Conservation (phyloP, 371 early-diverging fungal species). For the Nematocida sp. region DNA sequence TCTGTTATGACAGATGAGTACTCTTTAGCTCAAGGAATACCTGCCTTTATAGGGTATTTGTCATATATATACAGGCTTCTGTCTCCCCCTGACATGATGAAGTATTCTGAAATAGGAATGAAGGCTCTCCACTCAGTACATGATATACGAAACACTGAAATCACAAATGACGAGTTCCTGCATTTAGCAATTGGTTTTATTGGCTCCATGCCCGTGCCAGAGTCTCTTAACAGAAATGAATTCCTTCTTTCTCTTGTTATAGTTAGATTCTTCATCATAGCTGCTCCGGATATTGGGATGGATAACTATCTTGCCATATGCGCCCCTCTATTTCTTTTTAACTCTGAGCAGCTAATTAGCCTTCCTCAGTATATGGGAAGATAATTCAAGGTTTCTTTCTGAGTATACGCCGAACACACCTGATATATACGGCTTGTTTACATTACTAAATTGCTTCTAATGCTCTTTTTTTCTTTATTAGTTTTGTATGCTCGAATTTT, state of each 20-base stretch:
- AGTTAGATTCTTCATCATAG: slow-evolving; percentile 31
- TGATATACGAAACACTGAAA: slow-evolving; percentile 12
- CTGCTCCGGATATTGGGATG: slow-evolving; percentile 15
- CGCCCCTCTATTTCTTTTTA: slow-evolving; percentile 21
- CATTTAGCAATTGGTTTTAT: slow-evolving; percentile 38
- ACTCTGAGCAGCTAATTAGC: slow-evolving; percentile 21
- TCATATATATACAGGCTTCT: slow-evolving; percentile 44
- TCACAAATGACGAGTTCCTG: slow-evolving; percentile 34
- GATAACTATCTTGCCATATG: slow-evolving; percentile 9
- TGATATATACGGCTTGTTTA: too few species aligned
- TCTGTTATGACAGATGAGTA: slow-evolving; percentile 1
- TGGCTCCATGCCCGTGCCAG: slow-evolving; percentile 8
- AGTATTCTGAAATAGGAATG: slow-evolving; percentile 39
- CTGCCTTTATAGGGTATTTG: slow-evolving; percentile 22
- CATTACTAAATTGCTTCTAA: too few species aligned
- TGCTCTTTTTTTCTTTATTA: too few species aligned
- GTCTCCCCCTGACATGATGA: neutral
- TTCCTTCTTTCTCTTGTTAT: slow-evolving; percentile 43
- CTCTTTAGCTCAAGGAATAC: neutral
- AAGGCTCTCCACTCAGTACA: neutral
- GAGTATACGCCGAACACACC: neutral
- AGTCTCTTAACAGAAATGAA: slow-evolving; percentile 42
- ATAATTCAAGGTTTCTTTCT: neutral
- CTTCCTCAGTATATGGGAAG: neutral
- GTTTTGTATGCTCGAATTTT: too few species aligned